These are phyloP conservation scores for Ophiostoma sp. DNA, from an alignment of 2,329 filamentous ascomycete genomes.

Conservation along the genomic window DNA sequence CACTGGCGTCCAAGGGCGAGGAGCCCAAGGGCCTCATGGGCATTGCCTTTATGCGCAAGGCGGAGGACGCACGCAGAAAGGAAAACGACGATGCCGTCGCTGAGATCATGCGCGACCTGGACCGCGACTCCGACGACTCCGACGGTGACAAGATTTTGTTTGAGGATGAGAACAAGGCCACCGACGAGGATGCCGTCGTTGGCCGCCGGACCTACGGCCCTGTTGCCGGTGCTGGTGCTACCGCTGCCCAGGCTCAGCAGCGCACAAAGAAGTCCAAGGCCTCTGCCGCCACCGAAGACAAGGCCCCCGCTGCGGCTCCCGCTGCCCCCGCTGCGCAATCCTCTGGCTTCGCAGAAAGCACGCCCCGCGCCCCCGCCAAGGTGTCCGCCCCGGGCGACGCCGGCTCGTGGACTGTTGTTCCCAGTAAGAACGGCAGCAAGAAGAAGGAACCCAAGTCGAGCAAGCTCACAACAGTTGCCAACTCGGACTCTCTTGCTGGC, in stretches of 20 bases:
- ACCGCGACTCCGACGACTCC: slow-evolving; percentile 42
- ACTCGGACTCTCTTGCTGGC: not conserved
- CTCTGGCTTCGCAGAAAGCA: not conserved
- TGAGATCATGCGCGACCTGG: slow-evolving; percentile 66
- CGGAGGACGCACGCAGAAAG: slow-evolving; percentile 63
- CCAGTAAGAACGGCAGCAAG: slow-evolving; percentile 6
- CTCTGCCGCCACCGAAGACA: not conserved
- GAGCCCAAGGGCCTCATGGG: slow-evolving; percentile 62
- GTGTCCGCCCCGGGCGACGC: slow-evolving; percentile 18
- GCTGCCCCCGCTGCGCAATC: not conserved
- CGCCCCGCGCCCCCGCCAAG: not conserved
- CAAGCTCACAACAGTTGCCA: not conserved
- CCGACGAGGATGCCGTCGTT: slow-evolving; percentile 22
- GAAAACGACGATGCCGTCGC: slow-evolving; percentile 73
- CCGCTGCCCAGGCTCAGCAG: not conserved
- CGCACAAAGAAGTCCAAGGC: not conserved
- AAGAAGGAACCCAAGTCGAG: slow-evolving; percentile 17
- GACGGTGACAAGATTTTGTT: not conserved
- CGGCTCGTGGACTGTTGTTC: slow-evolving; percentile 22
- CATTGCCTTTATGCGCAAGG: slow-evolving; percentile 93
- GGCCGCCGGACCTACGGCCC: slow-evolving; percentile 27
- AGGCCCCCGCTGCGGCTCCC: not conserved
- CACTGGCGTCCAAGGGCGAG: slow-evolving; percentile 34
- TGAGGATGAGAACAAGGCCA: not conserved
- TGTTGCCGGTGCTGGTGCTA: not conserved